Evolutionary conservation across 805 yeast genomes (phyloP).

Genomic region (Teunomyces panamensis): DNA sequence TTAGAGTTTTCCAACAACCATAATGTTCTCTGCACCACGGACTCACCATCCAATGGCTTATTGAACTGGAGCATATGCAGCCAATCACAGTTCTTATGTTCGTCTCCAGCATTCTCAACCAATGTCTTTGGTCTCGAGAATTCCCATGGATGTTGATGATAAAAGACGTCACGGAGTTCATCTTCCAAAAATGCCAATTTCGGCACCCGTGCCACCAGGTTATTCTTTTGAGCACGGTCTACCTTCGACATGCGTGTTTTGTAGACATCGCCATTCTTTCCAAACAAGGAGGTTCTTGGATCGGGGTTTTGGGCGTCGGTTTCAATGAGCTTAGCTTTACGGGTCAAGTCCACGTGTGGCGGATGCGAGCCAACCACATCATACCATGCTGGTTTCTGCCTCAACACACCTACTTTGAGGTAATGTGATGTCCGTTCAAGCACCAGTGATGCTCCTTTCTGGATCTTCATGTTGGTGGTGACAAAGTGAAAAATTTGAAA

Average conservation of each 20-base stretch:
- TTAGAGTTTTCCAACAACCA: slow-evolving; percentile 30
- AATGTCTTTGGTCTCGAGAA: slow-evolving; percentile 82
- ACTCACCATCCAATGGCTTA: slow-evolving; percentile 83
- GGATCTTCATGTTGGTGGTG: slow-evolving; percentile 52
- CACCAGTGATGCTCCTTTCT: slow-evolving; percentile 65
- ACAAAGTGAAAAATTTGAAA: neutral
- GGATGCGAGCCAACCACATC: slow-evolving; percentile 81
- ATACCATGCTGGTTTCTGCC: slow-evolving; percentile 83
- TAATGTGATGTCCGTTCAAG: slow-evolving; percentile 79
- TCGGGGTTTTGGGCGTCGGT: slow-evolving; percentile 24
- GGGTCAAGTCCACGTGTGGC: slow-evolving; percentile 63
- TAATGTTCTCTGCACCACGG: slow-evolving; percentile 44
- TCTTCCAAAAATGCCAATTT: slow-evolving; percentile 68
- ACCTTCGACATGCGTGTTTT: slow-evolving; percentile 46
- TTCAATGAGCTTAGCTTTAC: slow-evolving; percentile 36
- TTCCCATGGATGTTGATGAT: slow-evolving; percentile 97
- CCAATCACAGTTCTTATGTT: slow-evolving; percentile 67
- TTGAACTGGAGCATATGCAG: slow-evolving; percentile 65
- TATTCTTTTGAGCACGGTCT: slow-evolving; percentile 37
- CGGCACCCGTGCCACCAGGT: slow-evolving; percentile 46
- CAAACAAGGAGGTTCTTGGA: slow-evolving; percentile 22
- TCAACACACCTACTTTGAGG: slow-evolving; percentile 66
- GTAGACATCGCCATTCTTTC: slow-evolving; percentile 24
- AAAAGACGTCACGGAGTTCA: slow-evolving; percentile 75
- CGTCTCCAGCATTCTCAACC: slow-evolving; percentile 71